Conservation (phyloP, 192 early-diverging fungal species). For the Coemansia sp. region DNA sequence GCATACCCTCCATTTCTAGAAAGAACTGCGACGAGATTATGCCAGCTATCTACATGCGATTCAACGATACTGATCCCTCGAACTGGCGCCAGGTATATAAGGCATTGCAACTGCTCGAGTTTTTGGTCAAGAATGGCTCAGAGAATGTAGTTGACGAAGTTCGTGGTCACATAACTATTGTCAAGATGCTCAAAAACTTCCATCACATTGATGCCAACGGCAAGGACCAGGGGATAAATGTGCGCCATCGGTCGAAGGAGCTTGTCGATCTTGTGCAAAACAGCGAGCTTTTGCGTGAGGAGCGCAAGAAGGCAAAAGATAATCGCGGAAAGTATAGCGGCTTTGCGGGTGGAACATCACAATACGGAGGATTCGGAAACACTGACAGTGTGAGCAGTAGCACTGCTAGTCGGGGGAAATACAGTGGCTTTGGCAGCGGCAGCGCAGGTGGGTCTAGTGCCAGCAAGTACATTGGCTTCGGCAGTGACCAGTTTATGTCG, state of each 20-base stretch:
- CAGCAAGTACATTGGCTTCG: constrained; percentile 34
- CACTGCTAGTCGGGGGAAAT: constrained; percentile 30
- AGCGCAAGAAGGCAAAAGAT: constrained; percentile 85
- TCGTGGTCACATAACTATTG: constrained; percentile 77
- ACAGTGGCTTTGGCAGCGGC: constrained; percentile 66
- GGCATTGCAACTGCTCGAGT: constrained; percentile 90
- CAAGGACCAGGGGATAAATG: constrained; percentile 97
- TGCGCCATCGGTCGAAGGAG: constrained; percentile 85
- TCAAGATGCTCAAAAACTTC: constrained; percentile 87
- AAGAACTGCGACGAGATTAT: constrained; percentile 95
- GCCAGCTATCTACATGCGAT: constrained; percentile 84
- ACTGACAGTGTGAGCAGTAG: constrained; percentile 24
- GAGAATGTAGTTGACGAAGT: constrained; percentile 90
- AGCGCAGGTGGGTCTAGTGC: constrained; percentile 13
- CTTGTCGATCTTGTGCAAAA: constrained; percentile 78
- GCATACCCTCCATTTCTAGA: constrained; percentile 40
- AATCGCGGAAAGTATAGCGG: constrained; percentile 89
- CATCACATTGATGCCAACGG: constrained; percentile 88
- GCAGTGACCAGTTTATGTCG: constrained; percentile 27
- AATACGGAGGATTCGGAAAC: constrained; percentile 22
- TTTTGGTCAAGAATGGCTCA: constrained; percentile 91
- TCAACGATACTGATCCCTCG: constrained; percentile 77
- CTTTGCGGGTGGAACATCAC: constrained; percentile 56
- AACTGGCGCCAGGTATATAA: constrained; percentile 98
- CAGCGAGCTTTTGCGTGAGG: constrained; percentile 74